These are phyloP conservation scores for Stephania japonica DNA, from an alignment of 164 flowering plant species.

Conservation along the genomic window DNA sequence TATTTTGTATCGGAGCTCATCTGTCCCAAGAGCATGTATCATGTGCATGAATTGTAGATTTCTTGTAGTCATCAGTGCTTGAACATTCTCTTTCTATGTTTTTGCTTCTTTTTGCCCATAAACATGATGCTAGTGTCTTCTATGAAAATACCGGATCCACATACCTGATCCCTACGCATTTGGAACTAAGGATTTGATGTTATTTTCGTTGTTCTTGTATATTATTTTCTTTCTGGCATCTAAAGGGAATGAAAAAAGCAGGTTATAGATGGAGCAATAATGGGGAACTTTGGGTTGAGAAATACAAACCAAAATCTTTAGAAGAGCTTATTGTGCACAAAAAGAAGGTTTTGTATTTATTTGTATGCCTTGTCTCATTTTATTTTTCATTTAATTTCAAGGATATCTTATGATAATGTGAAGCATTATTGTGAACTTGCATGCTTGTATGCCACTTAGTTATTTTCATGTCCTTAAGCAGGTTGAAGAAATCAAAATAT, in stretches of 20 bases:
- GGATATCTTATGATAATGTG: not conserved
- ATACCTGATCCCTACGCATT: no score
- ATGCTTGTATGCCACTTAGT: not conserved
- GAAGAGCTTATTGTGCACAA: constrained; percentile 87
- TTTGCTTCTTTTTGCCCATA: no score
- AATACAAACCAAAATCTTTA: constrained; percentile 60
- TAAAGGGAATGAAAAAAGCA: constrained; percentile 16
- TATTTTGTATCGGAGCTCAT: no score
- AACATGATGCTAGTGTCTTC: no score
- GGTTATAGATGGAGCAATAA: constrained; percentile 27
- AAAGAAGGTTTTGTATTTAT: constrained; percentile 58
- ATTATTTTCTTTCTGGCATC: not conserved
- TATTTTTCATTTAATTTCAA: not conserved
- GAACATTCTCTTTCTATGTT: no score
- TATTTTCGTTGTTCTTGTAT: not conserved
- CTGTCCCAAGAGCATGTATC: no score
- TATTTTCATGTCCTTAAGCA: constrained; percentile 27
- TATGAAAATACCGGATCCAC: no score
- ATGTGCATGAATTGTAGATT: no score
- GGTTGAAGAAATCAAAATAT: constrained; percentile 84
- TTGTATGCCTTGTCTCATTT: not conserved
- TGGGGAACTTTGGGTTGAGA: constrained; percentile 75
- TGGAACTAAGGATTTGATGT: no score
- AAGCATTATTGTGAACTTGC: not conserved
- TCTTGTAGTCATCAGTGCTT: no score